These are phyloP conservation scores for Thuidium tamariscinum DNA, from an alignment of 225 moss, liverwort and hornwort genomes.

Conservation along the genomic window DNA sequence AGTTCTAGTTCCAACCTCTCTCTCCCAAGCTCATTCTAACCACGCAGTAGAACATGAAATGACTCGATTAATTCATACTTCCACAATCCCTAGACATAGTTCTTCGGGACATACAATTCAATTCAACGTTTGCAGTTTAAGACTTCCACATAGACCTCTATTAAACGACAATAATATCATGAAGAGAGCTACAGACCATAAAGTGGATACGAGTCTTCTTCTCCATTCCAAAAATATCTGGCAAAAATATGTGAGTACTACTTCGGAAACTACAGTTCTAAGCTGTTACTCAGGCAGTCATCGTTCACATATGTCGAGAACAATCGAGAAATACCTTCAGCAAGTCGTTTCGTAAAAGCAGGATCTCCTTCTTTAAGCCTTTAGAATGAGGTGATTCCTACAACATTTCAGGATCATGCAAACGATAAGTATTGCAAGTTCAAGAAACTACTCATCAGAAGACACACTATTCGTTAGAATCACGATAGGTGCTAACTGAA, in stretches of 20 bases:
- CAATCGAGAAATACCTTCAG: conserved; percentile 45
- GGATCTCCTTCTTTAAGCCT: conserved; percentile 78
- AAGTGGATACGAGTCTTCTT: neutral
- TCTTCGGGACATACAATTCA: neutral
- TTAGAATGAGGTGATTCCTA: conserved; percentile 74
- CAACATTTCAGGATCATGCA: neutral
- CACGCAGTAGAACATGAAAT: neutral
- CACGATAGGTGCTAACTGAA: neutral
- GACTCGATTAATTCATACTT: neutral
- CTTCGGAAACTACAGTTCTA: neutral
- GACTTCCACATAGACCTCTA: neutral
- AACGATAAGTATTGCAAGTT: neutral
- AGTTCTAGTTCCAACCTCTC: conserved; percentile 75
- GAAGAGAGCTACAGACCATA: neutral
- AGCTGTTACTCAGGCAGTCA: neutral
- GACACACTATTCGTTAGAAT: neutral
- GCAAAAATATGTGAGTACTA: neutral
- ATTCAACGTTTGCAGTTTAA: neutral
- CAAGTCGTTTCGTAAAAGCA: conserved; percentile 72
- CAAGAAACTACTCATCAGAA: neutral
- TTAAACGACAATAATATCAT: neutral
- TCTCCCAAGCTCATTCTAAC: conserved; percentile 73
- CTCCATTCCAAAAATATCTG: neutral
- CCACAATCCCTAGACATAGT: neutral
- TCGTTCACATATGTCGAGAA: neutral